phyloP scores from a whole-genome alignment of 2,329 filamentous ascomycete genomes.

The Epichloe gansuensis region DNA sequence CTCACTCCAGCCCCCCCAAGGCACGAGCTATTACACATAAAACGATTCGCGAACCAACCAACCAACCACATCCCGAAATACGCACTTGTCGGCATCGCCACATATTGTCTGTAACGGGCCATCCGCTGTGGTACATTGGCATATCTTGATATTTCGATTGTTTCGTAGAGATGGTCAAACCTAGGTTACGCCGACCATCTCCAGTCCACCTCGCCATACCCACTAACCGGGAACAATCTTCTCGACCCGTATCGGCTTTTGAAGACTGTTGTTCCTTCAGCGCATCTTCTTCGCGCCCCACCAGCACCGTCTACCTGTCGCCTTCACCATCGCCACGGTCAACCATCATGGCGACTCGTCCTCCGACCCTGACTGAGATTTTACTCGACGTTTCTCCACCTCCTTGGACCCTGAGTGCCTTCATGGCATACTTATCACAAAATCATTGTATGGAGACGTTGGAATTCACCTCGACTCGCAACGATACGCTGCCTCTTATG shows the following conservation, averaged over 20 bases:
- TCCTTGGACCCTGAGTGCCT: conserved; percentile 83
- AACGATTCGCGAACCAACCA: background rate
- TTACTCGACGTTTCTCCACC: conserved; percentile 74
- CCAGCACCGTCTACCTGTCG: conserved; percentile 35
- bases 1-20: background rate
- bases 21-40: background rate
- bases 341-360: conserved; percentile 21
- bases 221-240: conserved; percentile 30
- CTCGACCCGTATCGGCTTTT: conserved; percentile 31
- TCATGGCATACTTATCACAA: conserved; percentile 92
- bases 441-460: conserved; percentile 95
- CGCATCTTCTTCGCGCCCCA: conserved; percentile 31
- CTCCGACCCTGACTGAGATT: conserved; percentile 73
- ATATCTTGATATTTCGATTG: background rate
- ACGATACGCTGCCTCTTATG: conserved; percentile 56
- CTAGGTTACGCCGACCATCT: conserved; percentile 32
- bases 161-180: conserved; percentile 16
- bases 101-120: background rate
- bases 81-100: background rate
- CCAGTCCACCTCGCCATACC: conserved; percentile 29
- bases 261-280: conserved; percentile 33
- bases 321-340: conserved; percentile 24
- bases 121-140: background rate
- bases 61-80: background rate
- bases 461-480: conserved; percentile 95